Base-by-base conservation (phyloP, 78 protist species). In the Chrysochromulina parva region DNA sequence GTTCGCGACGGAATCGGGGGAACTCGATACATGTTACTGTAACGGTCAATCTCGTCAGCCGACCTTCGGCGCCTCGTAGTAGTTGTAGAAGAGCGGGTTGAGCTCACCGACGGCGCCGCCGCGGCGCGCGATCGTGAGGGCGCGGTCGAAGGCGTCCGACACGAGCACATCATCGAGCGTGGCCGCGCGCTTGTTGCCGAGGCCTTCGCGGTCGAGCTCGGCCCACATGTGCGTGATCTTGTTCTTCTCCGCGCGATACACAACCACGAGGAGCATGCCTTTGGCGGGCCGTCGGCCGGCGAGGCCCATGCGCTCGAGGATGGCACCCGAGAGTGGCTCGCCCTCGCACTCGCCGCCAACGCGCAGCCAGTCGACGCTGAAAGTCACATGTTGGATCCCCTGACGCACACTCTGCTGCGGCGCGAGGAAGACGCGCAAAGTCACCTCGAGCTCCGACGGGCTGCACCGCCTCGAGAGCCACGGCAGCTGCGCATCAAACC, bases 201-300 rank as follows among this genome's bases (percentile, higher is more conserved):
- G 82, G 24, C 82, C 82, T n/a, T 74, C 82, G 19, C 82, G 82
- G 82, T 74, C 82, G 26, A 74, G 7, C 53, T 74, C 57, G 28
- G 55, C 82, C 82, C 82, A 74, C n/a, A 74, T 13, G 13, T 74
- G 53, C 22, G 57, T 74, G 50, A 74, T 74, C 13, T 19, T 53
- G 14, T 6, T 17, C 38, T 55, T 22, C 55, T 74, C 82, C 53
- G 82, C 82, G 26, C 19, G 6, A 24, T 74, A 74, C 82, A 74
- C 48, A 14, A 74, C 82, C 57, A 74, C 82, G 28, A 74, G 22
- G 20, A 74, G 82, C 82, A 74, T 74, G 53, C 78, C 50, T 0
- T 48, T 38, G 24, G 53, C 57, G n/a, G 28, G 71, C 53, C 82
- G 50, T 53, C 82, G 82, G 57, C 13, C 3, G 28, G 50, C 55